These are phyloP conservation scores for Geopyxis carbonaria DNA, from an alignment of 495 filamentous ascomycete genomes.

Conservation along the genomic window DNA sequence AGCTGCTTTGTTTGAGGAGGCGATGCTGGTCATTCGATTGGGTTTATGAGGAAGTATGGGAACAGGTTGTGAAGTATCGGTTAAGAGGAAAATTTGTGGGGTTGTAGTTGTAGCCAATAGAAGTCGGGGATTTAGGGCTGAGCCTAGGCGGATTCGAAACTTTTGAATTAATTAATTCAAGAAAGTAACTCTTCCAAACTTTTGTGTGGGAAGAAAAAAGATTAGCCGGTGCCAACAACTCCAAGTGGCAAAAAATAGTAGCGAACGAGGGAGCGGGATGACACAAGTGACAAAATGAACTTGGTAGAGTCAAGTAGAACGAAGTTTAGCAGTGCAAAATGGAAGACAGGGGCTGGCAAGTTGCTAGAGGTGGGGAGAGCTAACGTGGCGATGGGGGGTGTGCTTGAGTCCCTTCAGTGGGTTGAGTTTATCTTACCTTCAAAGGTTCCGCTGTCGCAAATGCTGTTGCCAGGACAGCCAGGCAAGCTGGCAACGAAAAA, in stretches of 20 bases:
- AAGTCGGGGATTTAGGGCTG: neutral
- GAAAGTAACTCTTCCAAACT: too few relatives aligned
- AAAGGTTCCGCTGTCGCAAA: constrained; percentile 4
- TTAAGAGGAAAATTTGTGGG: constrained; percentile 1
- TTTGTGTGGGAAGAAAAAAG: neutral
- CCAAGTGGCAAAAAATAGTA: too few relatives aligned
- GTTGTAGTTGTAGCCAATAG: neutral
- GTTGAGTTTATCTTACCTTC: neutral
- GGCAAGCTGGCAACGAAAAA: constrained; percentile 26
- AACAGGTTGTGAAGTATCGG: constrained; percentile 8
- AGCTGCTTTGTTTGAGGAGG: constrained; percentile 21
- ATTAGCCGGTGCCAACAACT: neutral
- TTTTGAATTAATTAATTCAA: too few relatives aligned
- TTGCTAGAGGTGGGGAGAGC: neutral
- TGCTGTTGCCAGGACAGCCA: constrained; percentile 26
- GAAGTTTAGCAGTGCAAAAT: neutral
- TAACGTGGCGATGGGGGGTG: neutral
- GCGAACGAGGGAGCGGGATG: neutral
- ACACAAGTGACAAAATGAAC: neutral
- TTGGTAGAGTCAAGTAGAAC: neutral
- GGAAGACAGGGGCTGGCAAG: neutral
- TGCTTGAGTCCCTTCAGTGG: neutral
- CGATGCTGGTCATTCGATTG: constrained; percentile 27
- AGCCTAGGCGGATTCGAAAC: too few relatives aligned
- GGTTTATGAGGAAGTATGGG: constrained; percentile 18